Percentiles rank a stretch among this genome's conserved stretches.
Evolutionary conservation across 78 protist genomes (phyloP).

Genomic region (Tieghemostelium lacteum): DNA sequence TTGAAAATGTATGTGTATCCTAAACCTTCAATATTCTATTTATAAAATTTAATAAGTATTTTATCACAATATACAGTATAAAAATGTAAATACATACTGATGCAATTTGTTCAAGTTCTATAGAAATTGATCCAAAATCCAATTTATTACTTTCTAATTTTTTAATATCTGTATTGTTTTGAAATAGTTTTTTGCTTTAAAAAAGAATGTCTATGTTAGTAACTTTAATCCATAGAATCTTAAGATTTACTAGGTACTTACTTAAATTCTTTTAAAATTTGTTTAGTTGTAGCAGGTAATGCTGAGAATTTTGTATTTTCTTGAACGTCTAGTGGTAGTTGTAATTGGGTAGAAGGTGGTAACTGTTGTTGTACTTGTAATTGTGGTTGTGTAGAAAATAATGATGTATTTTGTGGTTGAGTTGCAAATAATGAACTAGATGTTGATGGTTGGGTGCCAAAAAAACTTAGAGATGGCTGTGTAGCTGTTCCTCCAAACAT

Average conservation of each 20-base stretch:
- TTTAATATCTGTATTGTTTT: too few relatives aligned
- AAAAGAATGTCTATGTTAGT: too few relatives aligned
- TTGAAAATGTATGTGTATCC: slow-evolving; percentile 23
- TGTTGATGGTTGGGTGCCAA: not conserved
- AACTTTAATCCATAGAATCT: too few relatives aligned
- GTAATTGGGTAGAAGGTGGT: not conserved
- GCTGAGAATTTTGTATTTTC: slow-evolving; percentile 34
- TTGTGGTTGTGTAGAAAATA: not conserved
- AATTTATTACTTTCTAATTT: too few relatives aligned
- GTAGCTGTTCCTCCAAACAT: slow-evolving; percentile 18
- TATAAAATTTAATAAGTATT: too few relatives aligned
- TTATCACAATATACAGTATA: not conserved
- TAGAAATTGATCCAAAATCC: slow-evolving; percentile 10
- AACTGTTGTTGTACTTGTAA: slow-evolving; percentile 11
- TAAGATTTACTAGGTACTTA: not conserved
- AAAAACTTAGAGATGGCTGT: too few relatives aligned
- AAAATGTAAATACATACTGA: slow-evolving; percentile 8
- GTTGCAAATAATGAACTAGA: slow-evolving; percentile 24
- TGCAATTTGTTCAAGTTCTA: slow-evolving; percentile 25
- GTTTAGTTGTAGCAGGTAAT: slow-evolving; percentile 19
- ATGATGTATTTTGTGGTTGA: not conserved
- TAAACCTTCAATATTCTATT: slow-evolving; percentile 55
- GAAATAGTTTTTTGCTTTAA: too few relatives aligned
- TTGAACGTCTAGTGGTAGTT: not conserved
- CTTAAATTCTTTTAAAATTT: slow-evolving; percentile 37